Base-by-base conservation (phyloP, 805 yeast species). In the Ogataea ganodermae region DNA sequence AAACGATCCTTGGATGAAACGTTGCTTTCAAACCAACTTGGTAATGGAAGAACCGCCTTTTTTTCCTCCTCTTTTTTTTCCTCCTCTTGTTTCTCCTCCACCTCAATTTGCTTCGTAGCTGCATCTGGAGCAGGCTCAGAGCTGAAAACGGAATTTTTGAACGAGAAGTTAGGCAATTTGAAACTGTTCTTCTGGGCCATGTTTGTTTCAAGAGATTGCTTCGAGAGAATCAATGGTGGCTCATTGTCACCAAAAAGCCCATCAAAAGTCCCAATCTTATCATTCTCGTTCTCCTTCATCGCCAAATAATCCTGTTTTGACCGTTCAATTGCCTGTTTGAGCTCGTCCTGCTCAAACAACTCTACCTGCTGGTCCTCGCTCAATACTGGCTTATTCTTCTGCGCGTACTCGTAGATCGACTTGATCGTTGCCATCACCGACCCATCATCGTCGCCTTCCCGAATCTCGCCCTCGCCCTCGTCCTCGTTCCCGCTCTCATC, bases 251-350 rank as follows among this genome's bases (percentile, higher is more conserved):
- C 37, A 24, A 37, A 37, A 24, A 42, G 23, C 8, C 23, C 46
- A 2, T 36, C 48, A 2, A 46, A 45, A 3, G 14, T 30, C 2
- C 32, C 36, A 7, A 13, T 24, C 10, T 10, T 10, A 4, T 10
- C 22, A 40, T 67, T 70, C 39, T 67, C 52, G 23, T 63, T 60
- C 21, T 64, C 57, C 42, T 65, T 48, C 47, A 67, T 46, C 4
- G 52, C 44, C 12, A 57, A 43, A 27, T 71, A 71, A 30, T 80
- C 83, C 44, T 61, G 55, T 48, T 75, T 74, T 2, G 80, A 76
- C 30, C 65, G 68, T 41, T 72, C 76, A 33, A 80, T 72, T 0
- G 86, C 84, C 32, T 58, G 57, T 48, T 66, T 63, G 24, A 81
- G 59, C 16, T 67, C 64, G 3, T 55, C 55, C 22, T 62, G 59